A percentile compares a stretch with the other conserved stretches of the same genome.
Evolutionary conservation across 306 rosid species (phyloP).

Genomic region (Mucuna pruriens): DNA sequence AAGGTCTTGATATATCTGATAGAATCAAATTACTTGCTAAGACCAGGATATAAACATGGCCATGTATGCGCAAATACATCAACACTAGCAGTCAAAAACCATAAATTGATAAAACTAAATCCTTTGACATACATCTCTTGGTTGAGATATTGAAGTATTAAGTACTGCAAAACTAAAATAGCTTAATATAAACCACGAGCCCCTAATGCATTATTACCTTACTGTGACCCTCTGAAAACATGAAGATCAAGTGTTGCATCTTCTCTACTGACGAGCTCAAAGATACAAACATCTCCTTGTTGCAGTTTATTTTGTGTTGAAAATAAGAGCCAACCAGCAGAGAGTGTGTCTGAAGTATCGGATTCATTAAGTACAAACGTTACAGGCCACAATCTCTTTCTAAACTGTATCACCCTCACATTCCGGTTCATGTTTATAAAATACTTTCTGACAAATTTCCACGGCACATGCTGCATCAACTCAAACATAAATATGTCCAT

Average conservation of each 20-base stretch:
- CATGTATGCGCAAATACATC: too few species aligned
- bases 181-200: neutral
- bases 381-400: slow-evolving; percentile 11
- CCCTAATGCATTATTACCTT: neutral
- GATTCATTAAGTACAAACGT: neutral
- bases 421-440: neutral
- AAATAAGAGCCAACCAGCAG: slow-evolving; percentile 18
- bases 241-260: neutral
- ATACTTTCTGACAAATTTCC: neutral
- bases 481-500: too few species aligned
- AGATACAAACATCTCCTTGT: slow-evolving; percentile 20
- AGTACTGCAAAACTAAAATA: too few species aligned
- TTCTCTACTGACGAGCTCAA: neutral
- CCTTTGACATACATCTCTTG: too few species aligned
- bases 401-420: neutral
- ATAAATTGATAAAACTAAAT: too few species aligned
- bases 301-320: neutral
- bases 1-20: too few species aligned
- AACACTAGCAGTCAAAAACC: too few species aligned
- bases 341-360: neutral
- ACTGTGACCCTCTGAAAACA: slow-evolving; percentile 12
- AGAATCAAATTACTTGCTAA: too few species aligned
- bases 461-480: neutral
- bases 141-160: too few species aligned
- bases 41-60: too few species aligned